Base-by-base conservation (phyloP, 1,139 yeast genomes). In the Kazachstania sp. region DNA sequence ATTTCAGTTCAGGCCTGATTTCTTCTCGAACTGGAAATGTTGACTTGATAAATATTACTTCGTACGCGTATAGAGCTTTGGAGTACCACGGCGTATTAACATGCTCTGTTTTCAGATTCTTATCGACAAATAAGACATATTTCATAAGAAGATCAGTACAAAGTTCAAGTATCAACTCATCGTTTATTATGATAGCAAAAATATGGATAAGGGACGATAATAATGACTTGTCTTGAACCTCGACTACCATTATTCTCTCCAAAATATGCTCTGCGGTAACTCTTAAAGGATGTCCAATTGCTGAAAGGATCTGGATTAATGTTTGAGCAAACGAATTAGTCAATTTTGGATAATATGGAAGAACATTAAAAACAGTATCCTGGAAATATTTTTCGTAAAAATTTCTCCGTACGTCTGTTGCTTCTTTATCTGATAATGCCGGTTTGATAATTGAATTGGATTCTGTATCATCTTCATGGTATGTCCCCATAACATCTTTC, bases 271-370 rank as follows among this genome's bases (percentile, higher is more conserved):
- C 56, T 32, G 64, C 64, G 50, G 69, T 68, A 5, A 61, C 61
- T 36, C 47, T 52, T 11, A 54, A 51, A 1, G 66, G 55, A 18
- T 53, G 51, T 16, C 53, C 54, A 15, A 54, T 48, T 18, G 55
- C 57, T n/a, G 45, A 48, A 42, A 57, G 54, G n/a, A 61, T 52
- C 40, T 59, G 60, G 9, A 68, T 57, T 44, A 81, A 63, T 45
- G 81, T 67, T 36, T 73, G 77, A 2, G 85, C 71, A 37, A 83
- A 69, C 1, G 73, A 66, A 31, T 67, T 66, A 4, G 75, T 74
- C 9, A 75, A 62, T 42, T 74, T 73, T 1, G 86, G 82, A 55
- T 71, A 79, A 3, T 64, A 49, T 44, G 75, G 75, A 5, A 77
- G 70, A 11, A 82, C 61, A 28, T 68, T 63, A 31, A 83, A 66